Conservation (phyloP, 2,329 filamentous ascomycete genomes). For the Dactylellina cionopaga region DNA sequence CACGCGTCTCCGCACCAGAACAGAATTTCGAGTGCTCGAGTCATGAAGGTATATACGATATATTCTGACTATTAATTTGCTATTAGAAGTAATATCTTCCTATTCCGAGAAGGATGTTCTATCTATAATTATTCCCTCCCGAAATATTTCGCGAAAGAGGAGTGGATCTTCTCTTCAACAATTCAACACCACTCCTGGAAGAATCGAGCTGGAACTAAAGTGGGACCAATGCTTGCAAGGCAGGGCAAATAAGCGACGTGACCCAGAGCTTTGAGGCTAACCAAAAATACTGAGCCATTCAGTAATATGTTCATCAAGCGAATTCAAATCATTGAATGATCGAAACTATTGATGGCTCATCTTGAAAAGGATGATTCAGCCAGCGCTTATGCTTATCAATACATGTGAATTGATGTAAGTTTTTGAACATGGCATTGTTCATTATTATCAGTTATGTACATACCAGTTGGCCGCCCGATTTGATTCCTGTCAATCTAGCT, state of each 20-base stretch:
- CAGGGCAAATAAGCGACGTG: slow-evolving; percentile 23
- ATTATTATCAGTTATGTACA: no score
- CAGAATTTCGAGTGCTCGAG: not conserved
- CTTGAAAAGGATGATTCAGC: no score
- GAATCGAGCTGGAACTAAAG: slow-evolving; percentile 27
- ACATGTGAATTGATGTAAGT: no score
- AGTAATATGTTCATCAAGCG: not conserved
- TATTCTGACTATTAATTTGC: not conserved
- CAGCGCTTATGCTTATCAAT: no score
- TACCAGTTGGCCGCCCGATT: no score
- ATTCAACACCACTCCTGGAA: no score
- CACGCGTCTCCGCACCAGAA: not conserved
- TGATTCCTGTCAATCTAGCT: slow-evolving; percentile 13
- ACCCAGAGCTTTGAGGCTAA: slow-evolving; percentile 7
- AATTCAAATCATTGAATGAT: not conserved
- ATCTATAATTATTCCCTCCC: no score
- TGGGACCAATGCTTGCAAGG: slow-evolving; percentile 23
- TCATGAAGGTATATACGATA: not conserved
- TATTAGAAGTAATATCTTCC: not conserved
- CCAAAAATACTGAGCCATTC: no score
- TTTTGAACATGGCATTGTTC: no score
- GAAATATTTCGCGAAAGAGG: no score
- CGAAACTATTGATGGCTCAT: no score
- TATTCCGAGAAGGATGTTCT: no score
- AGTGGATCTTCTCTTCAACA: not conserved